Evolutionary conservation across 2,329 filamentous ascomycete genomes (phyloP), one percentile per base, ranked within the genome.

Genomic region (Xylaria sp.): DNA sequence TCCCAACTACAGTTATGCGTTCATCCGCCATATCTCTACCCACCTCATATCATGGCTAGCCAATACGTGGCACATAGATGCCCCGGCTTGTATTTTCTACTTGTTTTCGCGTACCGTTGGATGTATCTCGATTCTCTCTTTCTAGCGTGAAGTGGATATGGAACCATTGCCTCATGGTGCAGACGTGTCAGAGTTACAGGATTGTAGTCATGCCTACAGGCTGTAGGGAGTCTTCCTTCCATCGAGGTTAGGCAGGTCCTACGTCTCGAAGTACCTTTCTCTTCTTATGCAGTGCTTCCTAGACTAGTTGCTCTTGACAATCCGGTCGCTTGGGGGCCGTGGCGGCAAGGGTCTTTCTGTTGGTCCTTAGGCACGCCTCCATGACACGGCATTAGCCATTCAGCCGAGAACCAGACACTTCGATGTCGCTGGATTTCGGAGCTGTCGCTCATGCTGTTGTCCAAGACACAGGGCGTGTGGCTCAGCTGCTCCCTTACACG

Each of bases 1-100:
- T 69, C 74, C 78, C 75, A 73, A 78, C 79, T 79, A 81, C 80
- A 78, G 80, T 79, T 80, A 83, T 83, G 81, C 80, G 78, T 79
- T 80, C 78, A 78, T 79, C 79, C 80, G 79, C 78, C 74, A 76
- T 77, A 75, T 78, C 74, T 72, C 78, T 74, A 73, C 77, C 77
- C 74, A 76, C 74, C 77, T 78, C 77, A 78, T 76, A 77, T 80
- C 73, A 75, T 73, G 71, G 75, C 78, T 74, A 74, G 73, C 79
- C 79, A 80, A 81, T 82, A 70, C 75, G 69, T 70, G 67, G 63
- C 69, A 70, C 72, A 66, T 69, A 73, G 69, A 73, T 74, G 72
- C 76, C 73, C 76, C 74, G 78, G 76, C 75, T 77, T 77, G 78
- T 76, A 77, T 78, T 73, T 67, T 73, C 71, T 76, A 71, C 72